Base-by-base conservation (phyloP, 352 stramenopile species). In the Plasmopara muralis region DNA sequence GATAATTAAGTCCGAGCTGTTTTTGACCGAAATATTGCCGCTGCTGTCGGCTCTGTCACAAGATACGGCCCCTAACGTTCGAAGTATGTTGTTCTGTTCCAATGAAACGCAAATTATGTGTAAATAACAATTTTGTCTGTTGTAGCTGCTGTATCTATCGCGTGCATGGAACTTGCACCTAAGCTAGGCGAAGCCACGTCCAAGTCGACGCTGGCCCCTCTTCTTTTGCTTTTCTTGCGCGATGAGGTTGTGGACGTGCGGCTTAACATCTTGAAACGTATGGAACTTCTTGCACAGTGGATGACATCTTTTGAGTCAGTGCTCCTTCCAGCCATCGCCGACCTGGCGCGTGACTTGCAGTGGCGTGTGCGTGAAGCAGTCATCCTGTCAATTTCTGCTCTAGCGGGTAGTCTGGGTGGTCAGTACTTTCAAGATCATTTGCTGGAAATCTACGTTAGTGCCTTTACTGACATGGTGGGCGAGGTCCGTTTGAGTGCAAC, bases 401-500 rank as follows among this genome's bases (percentile, higher is more conserved):
- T 98, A 50, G 89, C 89, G 9, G 85, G 95, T 43, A 93, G 89
- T 38, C 63, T 96, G 37, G 79, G 76, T 14, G 71, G 69, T 64
- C 77, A 72, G 59, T 95, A 81, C 66, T 95, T 83, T 64, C 86
- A 90, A 62, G 82, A 89, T 61, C 79, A 79, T 60, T 55, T 96
- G 68, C 69, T 96, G 14, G 77, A 91, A 47, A 89, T 96, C 51
- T 85, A 97, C 65, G 72, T 96, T 54, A 95, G 79, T 35, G 86
- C 86, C 14, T 89, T 97, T 62, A 87, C 83, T 41, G 93, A 98
- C 58, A 93, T 92, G 70, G 93, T 98, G 6, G 74, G 89, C 20
- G 95, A 97, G 74, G 90, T 98, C 51, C 82, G 93, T n/a, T 79
- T 97, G 70, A 95, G 94, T 53, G 89, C 93, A 28, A 91, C 81